Base-by-base conservation (phyloP, 768 basidiomycete species). In the Tricholoma hemisulphureum region DNA sequence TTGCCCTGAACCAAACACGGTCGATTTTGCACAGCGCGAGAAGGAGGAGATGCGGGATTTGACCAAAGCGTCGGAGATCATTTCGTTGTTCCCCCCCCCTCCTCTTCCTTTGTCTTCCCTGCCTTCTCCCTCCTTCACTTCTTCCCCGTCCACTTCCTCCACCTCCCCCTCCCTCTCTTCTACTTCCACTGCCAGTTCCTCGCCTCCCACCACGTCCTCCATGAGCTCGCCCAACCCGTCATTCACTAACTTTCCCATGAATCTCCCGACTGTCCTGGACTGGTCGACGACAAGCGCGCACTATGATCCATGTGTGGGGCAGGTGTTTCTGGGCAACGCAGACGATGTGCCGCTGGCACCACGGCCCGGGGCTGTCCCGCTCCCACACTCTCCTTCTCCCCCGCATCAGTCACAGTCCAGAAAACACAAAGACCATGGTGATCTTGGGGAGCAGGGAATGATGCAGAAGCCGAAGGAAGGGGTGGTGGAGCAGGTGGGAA, bases 21-120 rank as follows among this genome's bases (percentile, higher is more conserved):
- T 93, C 67, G 84, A 92, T 68, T 93, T 95, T 70, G 86, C 90
- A 13, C 82, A 85, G 65, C 80, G 91, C 31, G 93, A 96, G 74
- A 84, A 84, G 71, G 90, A 92, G 59, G 94, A 95, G 76, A 95
- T 95, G 91, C 78, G 89, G 11, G 89, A 91, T 66, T 75, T 95
- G 55, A 96, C 94, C 0, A 81, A 84, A 58, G 90, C 92, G 6
- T 87, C 83, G 20, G 90, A 92, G 74, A 93, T 95, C 53, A 75
- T 88, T 61, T 79, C 79, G 37, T 63, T 84, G 0, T 73, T 74
- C 41, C 74, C 72, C 37, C 24, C 29, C 8, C 39, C 20, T 18
- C 18, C 39, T 20, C n/a, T 16, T 20, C 31, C 16, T 20, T 14
- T 41, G 18, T 6, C 45, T 8, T 21, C 9, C 21, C 11, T 9